These are phyloP conservation scores for Cicer judaicum DNA, from an alignment of 306 rosid species.

Conservation along the genomic window DNA sequence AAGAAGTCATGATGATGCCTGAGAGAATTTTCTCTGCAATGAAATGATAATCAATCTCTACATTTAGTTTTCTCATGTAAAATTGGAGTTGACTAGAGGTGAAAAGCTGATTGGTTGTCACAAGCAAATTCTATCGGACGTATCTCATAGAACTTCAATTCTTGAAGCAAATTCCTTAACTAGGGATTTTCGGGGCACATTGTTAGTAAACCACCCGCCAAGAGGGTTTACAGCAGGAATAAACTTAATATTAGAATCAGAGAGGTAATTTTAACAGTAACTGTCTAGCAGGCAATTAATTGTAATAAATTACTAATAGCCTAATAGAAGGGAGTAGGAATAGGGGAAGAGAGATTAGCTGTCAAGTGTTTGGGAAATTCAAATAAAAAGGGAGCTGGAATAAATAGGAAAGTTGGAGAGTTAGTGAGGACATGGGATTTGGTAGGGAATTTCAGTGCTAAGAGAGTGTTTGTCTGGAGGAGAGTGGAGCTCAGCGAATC, in stretches of 20 bases:
- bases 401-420: neutral
- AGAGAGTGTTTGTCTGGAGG: constrained; percentile 1
- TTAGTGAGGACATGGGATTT: neutral
- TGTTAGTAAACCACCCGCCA: constrained; percentile 1
- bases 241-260: too few relatives aligned
- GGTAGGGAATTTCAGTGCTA: neutral
- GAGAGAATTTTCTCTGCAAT: neutral
- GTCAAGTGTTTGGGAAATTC: neutral
- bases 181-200: neutral
- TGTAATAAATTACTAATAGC: neutral
- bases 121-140: neutral
- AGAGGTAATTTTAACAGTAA: neutral
- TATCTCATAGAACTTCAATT: neutral
- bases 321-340: neutral
- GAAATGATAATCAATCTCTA: neutral
- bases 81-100: neutral
- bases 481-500: constrained; percentile 8
- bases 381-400: neutral
- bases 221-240: neutral
- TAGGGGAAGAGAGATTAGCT: neutral
- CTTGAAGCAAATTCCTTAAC: neutral
- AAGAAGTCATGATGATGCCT: neutral
- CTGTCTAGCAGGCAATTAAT: neutral
- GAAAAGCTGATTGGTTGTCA: neutral
- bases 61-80: neutral